phyloP scores from a whole-genome alignment of 1,139 yeast genomes.

The Arxiozyma heterogenica region DNA sequence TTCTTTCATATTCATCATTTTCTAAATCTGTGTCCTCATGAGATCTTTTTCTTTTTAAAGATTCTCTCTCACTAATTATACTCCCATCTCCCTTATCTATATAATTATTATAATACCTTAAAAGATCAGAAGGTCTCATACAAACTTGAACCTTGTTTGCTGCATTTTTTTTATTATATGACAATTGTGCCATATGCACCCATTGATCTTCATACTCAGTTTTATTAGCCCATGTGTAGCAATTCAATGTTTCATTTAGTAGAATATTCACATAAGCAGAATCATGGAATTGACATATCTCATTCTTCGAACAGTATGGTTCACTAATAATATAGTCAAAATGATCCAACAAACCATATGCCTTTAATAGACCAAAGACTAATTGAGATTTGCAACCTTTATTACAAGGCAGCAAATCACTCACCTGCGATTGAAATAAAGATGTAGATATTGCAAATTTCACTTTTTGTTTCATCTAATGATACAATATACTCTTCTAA shows the following conservation, averaged over 20 bases:
- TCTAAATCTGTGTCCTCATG: neutral
- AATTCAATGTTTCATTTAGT: constrained; percentile 12
- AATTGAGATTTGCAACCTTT: constrained; percentile 21
- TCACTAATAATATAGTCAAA: constrained; percentile 19
- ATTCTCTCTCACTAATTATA: neutral
- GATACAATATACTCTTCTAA: neutral
- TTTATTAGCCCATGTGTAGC: constrained; percentile 6
- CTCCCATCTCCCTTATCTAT: neutral
- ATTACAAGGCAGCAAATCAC: constrained; percentile 28
- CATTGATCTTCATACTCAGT: constrained; percentile 12
- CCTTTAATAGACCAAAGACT: constrained; percentile 17
- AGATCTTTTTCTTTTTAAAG: neutral
- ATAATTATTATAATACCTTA: neutral
- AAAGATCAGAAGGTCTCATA: neutral
- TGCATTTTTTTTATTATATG: neutral
- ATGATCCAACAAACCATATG: constrained; percentile 18
- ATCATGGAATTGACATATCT: constrained; percentile 22
- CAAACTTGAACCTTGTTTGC: neutral
- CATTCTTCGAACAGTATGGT: constrained; percentile 13
- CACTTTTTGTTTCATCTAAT: neutral
- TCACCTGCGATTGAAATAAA: constrained; percentile 24
- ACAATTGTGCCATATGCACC: neutral
- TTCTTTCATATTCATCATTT: neutral
- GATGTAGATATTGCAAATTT: constrained; percentile 22
- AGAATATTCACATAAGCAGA: constrained; percentile 16